A percentile compares a stretch with the other conserved stretches of the same genome.
These are phyloP conservation scores for Ophiosphaerella herpotricha DNA, from an alignment of 2,329 filamentous ascomycete genomes.

Conservation along the genomic window DNA sequence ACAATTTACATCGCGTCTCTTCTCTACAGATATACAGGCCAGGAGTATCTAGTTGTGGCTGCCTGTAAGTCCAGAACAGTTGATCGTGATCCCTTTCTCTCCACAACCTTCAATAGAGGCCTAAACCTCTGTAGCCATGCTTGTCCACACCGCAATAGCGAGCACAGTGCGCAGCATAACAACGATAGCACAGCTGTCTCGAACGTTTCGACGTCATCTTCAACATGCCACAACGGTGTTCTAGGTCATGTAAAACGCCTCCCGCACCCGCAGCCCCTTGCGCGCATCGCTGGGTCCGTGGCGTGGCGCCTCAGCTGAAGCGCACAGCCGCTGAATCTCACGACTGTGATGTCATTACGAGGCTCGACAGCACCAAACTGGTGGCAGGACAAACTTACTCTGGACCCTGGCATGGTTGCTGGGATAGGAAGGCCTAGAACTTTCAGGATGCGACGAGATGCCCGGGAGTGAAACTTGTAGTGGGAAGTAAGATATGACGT, in stretches of 20 bases:
- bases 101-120: slow-evolving; percentile 9
- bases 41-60: neutral
- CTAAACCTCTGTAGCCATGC: neutral
- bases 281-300: slow-evolving; percentile 1
- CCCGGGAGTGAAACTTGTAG: too few species aligned
- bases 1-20: neutral
- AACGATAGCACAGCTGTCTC: neutral
- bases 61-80: slow-evolving; percentile 10
- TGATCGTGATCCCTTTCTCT: slow-evolving; percentile 15
- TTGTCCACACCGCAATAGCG: slow-evolving; percentile 1
- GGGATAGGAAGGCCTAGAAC: too few species aligned
- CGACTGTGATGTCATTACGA: slow-evolving; percentile 15
- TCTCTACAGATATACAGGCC: neutral
- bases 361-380: slow-evolving; percentile 1
- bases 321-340: slow-evolving; percentile 1
- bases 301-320: slow-evolving; percentile 11
- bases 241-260: slow-evolving; percentile 7
- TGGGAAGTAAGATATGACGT: too few species aligned
- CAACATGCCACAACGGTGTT: slow-evolving; percentile 1
- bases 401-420: neutral
- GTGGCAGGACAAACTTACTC: neutral
- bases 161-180: slow-evolving; percentile 1
- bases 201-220: slow-evolving; percentile 2
- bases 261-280: neutral
- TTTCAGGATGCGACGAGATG: too few species aligned